phyloP scores from a whole-genome alignment of 495 filamentous ascomycete species.

The Opeltia flavorubescens region DNA sequence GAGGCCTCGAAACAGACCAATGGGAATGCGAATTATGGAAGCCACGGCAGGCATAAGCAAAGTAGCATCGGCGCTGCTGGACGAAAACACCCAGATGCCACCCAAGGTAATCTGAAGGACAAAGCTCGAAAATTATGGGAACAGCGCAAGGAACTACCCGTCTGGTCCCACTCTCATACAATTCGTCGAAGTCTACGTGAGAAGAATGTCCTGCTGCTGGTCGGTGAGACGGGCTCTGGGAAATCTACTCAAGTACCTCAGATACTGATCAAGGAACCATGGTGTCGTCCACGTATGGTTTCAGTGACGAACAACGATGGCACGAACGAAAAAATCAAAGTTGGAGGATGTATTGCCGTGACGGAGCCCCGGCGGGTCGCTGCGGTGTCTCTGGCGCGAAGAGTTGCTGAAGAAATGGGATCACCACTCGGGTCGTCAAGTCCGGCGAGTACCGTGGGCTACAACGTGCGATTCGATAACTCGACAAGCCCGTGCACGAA shows the following conservation, averaged over 20 bases:
- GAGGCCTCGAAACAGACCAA: no score
- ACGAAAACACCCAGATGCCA: background rate
- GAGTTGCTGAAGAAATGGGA: conserved; percentile 85
- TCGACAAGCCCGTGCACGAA: conserved; percentile 56
- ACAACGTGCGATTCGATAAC: conserved; percentile 87
- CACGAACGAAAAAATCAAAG: conserved; percentile 36
- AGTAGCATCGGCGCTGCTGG: background rate
- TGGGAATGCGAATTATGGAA: no score
- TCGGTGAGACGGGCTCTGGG: conserved; percentile 90
- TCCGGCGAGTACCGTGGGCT: conserved; percentile 70
- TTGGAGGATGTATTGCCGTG: conserved; percentile 84
- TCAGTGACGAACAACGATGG: conserved; percentile 27
- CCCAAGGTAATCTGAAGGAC: conserved; percentile 21
- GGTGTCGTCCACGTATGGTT: conserved; percentile 50
- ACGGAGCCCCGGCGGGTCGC: conserved; percentile 91
- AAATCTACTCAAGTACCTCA: conserved; percentile 97
- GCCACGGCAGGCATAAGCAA: no score
- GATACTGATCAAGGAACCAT: conserved; percentile 65
- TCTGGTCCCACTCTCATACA: conserved; percentile 57
- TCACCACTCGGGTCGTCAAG: conserved; percentile 54
- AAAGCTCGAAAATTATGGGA: conserved; percentile 35
- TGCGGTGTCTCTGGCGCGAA: conserved; percentile 77
- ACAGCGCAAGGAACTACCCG: conserved; percentile 54
- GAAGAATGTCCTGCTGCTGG: conserved; percentile 68
- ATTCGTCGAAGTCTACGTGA: conserved; percentile 51